These are phyloP conservation scores for Clarkia xantiana DNA, from an alignment of 345 rosid genomes.

Conservation along the genomic window DNA sequence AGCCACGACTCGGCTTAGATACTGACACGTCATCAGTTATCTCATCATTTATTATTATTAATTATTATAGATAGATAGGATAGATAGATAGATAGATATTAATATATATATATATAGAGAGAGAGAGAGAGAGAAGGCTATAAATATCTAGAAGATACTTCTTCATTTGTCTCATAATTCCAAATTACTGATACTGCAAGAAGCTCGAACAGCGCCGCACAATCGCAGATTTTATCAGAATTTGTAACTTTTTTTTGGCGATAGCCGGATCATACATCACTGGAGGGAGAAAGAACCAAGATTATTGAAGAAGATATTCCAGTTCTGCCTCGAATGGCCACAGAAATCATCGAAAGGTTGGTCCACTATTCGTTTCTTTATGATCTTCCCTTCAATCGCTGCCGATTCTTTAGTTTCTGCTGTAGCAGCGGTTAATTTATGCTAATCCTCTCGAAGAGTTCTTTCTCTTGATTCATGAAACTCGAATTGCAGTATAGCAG, in stretches of 20 bases:
- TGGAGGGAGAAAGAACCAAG: no score
- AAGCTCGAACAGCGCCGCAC: no score
- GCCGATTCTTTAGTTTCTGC: neutral
- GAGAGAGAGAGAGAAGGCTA: constrained; percentile 12
- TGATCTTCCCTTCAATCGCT: neutral
- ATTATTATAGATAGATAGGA: no score
- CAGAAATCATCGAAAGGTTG: constrained; percentile 22
- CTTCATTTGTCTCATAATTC: neutral
- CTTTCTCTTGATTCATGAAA: neutral
- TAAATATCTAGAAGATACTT: neutral
- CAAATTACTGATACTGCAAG: neutral
- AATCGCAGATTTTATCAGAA: neutral
- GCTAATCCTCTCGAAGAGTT: neutral
- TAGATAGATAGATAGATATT: neutral
- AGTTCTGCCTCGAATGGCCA: constrained; percentile 17
- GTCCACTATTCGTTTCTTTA: constrained; percentile 2
- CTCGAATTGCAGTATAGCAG: neutral
- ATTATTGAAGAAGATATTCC: neutral
- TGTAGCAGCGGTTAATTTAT: neutral
- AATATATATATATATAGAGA: no score
- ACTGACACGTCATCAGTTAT: no score
- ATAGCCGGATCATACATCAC: no score
- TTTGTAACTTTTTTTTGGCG: no score
- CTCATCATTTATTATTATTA: no score
- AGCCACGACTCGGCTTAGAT: no score